A percentile compares a stretch with the other conserved stretches of the same genome.
Conservation (phyloP, 2,329 filamentous ascomycete species). For the Graphiopsis chlorocephala region DNA sequence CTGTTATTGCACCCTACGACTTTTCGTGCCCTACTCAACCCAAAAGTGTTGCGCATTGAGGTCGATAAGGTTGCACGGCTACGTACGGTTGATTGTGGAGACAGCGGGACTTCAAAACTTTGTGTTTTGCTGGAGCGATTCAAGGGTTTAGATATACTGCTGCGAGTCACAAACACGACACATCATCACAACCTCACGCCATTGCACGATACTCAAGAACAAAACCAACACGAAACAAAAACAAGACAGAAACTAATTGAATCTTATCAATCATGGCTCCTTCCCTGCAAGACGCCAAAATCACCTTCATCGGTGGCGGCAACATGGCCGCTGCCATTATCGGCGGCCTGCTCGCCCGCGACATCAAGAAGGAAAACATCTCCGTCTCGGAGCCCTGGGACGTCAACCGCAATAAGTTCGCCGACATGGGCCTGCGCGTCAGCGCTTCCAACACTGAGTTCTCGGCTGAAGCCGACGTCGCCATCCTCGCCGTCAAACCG, state of each 20-base stretch:
- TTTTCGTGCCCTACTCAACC: neutral
- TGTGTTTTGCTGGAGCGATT: neutral
- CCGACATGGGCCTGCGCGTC: conserved; percentile 26
- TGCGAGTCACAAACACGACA: neutral
- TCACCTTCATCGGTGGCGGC: conserved; percentile 24
- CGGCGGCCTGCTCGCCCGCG: conserved; percentile 25
- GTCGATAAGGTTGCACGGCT: neutral
- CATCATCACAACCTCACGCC: neutral
- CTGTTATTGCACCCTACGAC: neutral
- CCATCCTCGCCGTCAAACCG: conserved; percentile 30
- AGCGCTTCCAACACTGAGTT: conserved; percentile 27
- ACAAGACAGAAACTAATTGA: neutral
- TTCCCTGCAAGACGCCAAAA: conserved; percentile 8
- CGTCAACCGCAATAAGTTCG: conserved; percentile 30
- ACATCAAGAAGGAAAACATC: conserved; percentile 25
- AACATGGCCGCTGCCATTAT: conserved; percentile 33
- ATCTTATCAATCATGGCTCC: conserved; percentile 6
- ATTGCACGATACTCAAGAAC: neutral
- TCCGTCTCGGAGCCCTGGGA: conserved; percentile 31
- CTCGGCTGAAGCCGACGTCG: conserved; percentile 25
- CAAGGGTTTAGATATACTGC: neutral
- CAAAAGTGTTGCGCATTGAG: neutral
- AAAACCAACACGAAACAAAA: neutral
- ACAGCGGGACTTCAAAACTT: neutral
- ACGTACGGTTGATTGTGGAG: conserved; percentile 8